Evolutionary conservation across 176 grass and related monocot genomes (phyloP), one percentile per base, ranked within the genome.

Genomic region (Alloteropsis semialata): DNA sequence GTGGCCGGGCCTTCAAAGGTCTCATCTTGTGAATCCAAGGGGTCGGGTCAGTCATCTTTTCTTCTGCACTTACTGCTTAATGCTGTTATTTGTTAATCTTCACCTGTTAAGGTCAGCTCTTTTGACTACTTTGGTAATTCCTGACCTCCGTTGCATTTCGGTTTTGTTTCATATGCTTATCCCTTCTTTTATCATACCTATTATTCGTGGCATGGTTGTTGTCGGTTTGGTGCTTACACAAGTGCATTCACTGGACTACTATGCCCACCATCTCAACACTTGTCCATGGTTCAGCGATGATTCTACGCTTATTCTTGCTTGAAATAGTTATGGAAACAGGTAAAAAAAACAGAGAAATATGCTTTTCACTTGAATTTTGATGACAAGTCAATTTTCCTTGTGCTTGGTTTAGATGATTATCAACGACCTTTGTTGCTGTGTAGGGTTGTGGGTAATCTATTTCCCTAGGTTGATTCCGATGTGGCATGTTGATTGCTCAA

Each of bases 41-140:
- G 82, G 89, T 91, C 72, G 85, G 82, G 85, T 32, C 77, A 66
- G 78, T 88, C n/a, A 74, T 82, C 77, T 28, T 88, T 36, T 68
- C 42, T 75, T 68, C 38, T 80, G 27, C 75, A 67, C 19, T 73
- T 65, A 2, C 24, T 41, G 77, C 66, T 68, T 60, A 42, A 37
- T 77, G 39, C 27, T 85, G 33, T 69, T 33, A 43, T 53, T 46
- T 36, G 36, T 39, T 85, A 58, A 24, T 25, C 48, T 27, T 51
- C 64, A 77, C 27, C 36, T 65, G 6, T 77, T 58, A 11, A 57
- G 10, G 18, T 34, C 27, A 24, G 25, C 25, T 79, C 1, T 29
- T 28, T 24, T 81, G 11, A 81, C 63, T 81, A 53, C 30, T 69
- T 54, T 19, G 78, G 48, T 81, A 81, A 81, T 34, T 67, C 15